These are phyloP conservation scores for Fusarium sp. DNA, from an alignment of 2,329 filamentous ascomycete genomes.

Conservation along the genomic window DNA sequence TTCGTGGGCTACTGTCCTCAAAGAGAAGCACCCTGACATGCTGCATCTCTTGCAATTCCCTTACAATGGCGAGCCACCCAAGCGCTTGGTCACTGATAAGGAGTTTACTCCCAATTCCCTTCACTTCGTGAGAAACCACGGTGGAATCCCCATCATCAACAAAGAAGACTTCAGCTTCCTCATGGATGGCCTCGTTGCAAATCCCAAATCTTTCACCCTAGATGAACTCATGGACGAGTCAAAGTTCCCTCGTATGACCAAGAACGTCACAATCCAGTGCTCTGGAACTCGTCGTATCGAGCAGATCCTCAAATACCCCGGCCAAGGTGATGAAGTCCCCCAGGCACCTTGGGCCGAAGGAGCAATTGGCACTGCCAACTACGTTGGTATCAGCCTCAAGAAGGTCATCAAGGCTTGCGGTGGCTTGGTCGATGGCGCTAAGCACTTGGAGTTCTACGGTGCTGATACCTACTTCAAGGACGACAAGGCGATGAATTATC, in stretches of 20 bases:
- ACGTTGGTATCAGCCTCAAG: constrained; percentile 71
- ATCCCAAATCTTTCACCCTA: constrained; percentile 65
- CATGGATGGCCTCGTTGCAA: constrained; percentile 69
- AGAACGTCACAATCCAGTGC: constrained; percentile 71
- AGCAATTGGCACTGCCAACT: constrained; percentile 72
- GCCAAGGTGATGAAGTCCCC: constrained; percentile 71
- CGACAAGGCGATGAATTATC: constrained; percentile 71
- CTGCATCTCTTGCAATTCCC: constrained; percentile 70
- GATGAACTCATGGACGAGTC: constrained; percentile 68
- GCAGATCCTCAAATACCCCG: constrained; percentile 71
- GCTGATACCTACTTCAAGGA: constrained; percentile 80
- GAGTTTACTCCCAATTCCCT: constrained; percentile 67
- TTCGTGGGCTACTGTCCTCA: constrained; percentile 63
- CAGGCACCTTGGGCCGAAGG: constrained; percentile 70
- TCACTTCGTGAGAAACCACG: constrained; percentile 77
- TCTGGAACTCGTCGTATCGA: constrained; percentile 75
- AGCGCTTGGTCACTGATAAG: constrained; percentile 62
- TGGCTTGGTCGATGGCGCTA: constrained; percentile 61
- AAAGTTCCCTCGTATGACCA: constrained; percentile 67
- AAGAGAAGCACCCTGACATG: constrained; percentile 69
- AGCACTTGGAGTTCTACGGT: constrained; percentile 74
- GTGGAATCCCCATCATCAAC: constrained; percentile 74
- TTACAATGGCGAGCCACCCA: constrained; percentile 70
- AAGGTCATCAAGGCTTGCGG: constrained; percentile 77
- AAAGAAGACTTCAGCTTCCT: constrained; percentile 61